A percentile compares a stretch with the other conserved stretches of the same genome.
Conservation (phyloP, 345 rosid genomes). For the Eucalyptus tenuipes region DNA sequence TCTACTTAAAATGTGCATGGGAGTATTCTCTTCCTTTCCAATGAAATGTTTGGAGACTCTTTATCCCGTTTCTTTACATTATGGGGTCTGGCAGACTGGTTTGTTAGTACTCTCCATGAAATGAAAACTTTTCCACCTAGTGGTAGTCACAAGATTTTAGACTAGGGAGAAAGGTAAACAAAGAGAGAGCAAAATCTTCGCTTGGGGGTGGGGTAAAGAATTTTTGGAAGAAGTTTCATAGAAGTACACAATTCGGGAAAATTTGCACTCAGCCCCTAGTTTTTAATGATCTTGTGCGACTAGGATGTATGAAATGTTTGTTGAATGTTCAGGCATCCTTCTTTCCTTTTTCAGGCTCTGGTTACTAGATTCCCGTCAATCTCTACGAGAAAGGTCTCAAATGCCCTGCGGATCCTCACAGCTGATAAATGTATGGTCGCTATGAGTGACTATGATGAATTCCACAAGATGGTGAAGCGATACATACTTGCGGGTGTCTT, state of each 20-base stretch:
- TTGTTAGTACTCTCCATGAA: background rate
- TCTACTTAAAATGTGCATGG: background rate
- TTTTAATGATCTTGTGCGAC: background rate
- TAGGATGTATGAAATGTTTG: background rate
- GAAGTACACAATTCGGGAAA: background rate
- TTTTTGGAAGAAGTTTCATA: background rate
- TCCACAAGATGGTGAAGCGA: constrained; percentile 58
- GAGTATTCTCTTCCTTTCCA: background rate
- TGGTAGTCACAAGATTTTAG: background rate
- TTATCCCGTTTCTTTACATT: background rate
- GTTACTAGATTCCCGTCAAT: constrained; percentile 68
- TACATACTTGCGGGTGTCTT: constrained; percentile 38
- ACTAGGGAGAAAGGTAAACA: background rate
- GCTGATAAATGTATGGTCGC: constrained; percentile 74
- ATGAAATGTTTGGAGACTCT: background rate
- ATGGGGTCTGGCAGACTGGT: background rate
- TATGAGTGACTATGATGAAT: constrained; percentile 71
- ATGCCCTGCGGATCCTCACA: constrained; percentile 58
- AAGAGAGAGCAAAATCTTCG: background rate
- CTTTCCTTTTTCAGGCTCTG: constrained; percentile 50
- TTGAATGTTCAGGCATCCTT: background rate
- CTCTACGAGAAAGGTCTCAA: constrained; percentile 62
- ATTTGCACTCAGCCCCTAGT: background rate
- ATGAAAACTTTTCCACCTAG: background rate
- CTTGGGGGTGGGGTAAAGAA: background rate